phyloP scores from a whole-genome alignment of 1,284 basidiomycete species.

The Ceratobasidium sp. region DNA sequence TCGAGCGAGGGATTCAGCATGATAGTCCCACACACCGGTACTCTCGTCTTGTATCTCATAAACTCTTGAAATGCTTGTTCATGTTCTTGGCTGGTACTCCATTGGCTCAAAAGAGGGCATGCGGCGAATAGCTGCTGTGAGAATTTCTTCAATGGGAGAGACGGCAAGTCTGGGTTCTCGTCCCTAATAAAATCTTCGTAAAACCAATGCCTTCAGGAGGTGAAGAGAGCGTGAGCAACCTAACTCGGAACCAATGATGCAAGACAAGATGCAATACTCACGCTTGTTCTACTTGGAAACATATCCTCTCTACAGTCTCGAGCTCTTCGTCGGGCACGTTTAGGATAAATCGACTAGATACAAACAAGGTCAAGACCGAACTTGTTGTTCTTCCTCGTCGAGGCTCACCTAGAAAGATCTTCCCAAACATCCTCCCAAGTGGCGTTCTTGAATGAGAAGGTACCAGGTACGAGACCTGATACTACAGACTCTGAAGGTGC shows the following conservation, averaged over 20 bases:
- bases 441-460: constrained; percentile 48
- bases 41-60: constrained; percentile 96
- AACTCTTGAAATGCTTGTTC: constrained; percentile 84
- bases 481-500: constrained; percentile 10
- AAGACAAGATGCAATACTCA: constrained; percentile 59
- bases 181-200: constrained; percentile 99
- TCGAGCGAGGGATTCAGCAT: constrained; percentile 92
- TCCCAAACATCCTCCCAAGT: constrained; percentile 71
- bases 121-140: constrained; percentile 90
- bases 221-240: constrained; percentile 31
- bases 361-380: constrained; percentile 37
- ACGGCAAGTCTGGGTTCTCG: constrained; percentile 87
- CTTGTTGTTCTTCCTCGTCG: constrained; percentile 4
- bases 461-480: constrained; percentile 25
- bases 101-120: constrained; percentile 82
- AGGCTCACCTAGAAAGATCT: constrained; percentile 83
- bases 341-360: constrained; percentile 89
- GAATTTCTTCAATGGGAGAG: constrained; percentile 90
- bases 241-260: constrained; percentile 31
- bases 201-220: constrained; percentile 88
- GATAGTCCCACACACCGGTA: constrained; percentile 98
- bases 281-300: constrained; percentile 99
- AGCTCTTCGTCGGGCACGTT: constrained; percentile 96
- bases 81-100: constrained; percentile 71
- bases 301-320: constrained; percentile 89